These are phyloP conservation scores for Orychophragmus violaceus DNA, from an alignment of 345 rosid species.

Conservation along the genomic window DNA sequence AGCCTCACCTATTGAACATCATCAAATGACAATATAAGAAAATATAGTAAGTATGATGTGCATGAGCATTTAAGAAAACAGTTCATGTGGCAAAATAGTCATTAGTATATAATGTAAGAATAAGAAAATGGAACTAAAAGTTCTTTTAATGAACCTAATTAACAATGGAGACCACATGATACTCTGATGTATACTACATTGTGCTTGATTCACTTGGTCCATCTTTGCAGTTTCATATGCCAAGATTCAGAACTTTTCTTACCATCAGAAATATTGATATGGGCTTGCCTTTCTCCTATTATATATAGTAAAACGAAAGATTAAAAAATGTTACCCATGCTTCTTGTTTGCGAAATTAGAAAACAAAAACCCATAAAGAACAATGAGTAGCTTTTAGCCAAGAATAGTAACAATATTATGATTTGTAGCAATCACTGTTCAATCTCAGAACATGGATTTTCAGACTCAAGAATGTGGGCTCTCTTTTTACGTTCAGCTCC, in stretches of 20 bases:
- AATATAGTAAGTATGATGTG: not conserved
- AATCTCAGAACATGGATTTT: conserved; percentile 9
- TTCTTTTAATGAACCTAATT: not conserved
- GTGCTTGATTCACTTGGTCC: conserved; percentile 74
- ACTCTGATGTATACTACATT: conserved; percentile 33
- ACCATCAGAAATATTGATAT: conserved; percentile 86
- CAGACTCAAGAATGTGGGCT: conserved; percentile 93
- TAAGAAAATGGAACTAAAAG: not conserved
- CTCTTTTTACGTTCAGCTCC: conserved; percentile 97
- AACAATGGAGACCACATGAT: not conserved
- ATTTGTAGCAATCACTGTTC: not conserved
- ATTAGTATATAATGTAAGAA: not conserved
- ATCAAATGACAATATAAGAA: not conserved
- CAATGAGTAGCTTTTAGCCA: not conserved
- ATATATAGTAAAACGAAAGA: not conserved
- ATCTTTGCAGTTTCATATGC: conserved; percentile 68
- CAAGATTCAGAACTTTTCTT: conserved; percentile 62
- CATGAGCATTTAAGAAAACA: not conserved
- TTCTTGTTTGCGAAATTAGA: not conserved
- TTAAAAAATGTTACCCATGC: not conserved
- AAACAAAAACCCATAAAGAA: not conserved
- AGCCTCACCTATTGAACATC: conserved; percentile 68
- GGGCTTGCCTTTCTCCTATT: conserved; percentile 40
- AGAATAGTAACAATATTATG: not conserved
- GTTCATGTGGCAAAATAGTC: not conserved